Conservation (phyloP, 495 filamentous ascomycete species). For the Xylaria bambusicola region DNA sequence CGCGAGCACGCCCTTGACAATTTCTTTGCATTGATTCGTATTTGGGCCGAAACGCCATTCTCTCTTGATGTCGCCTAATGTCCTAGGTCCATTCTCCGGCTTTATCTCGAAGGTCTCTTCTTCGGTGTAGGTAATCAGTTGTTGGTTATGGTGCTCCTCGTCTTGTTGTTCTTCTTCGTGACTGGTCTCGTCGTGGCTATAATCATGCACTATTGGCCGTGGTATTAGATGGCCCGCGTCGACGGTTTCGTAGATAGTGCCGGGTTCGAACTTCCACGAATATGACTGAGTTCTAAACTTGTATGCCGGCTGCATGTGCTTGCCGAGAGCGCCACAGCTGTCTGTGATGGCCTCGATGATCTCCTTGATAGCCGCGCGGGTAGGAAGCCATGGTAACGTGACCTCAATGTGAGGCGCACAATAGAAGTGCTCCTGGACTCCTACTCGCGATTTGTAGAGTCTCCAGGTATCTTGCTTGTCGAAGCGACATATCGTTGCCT, state of each 20-base stretch:
- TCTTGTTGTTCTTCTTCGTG: background rate
- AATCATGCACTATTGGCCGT: background rate
- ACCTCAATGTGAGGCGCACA: conserved; percentile 17
- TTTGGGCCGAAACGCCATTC: conserved; percentile 4
- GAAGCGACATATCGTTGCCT: conserved; percentile 10
- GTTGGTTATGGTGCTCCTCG: background rate
- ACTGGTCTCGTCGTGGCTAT: background rate
- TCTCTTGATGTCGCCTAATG: background rate
- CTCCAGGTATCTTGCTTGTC: conserved; percentile 11
- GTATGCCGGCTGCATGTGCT: conserved; percentile 16
- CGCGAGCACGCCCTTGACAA: background rate
- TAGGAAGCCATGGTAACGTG: conserved; percentile 6
- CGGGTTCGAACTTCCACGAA: conserved; percentile 18
- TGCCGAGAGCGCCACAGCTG: background rate
- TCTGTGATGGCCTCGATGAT: conserved; percentile 7
- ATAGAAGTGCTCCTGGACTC: conserved; percentile 11
- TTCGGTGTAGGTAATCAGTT: conserved; percentile 1
- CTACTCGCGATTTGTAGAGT: conserved; percentile 7
- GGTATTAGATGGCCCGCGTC: conserved; percentile 6
- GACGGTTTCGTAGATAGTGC: conserved; percentile 7
- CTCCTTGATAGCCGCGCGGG: conserved; percentile 5
- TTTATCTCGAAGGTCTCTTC: conserved; percentile 3
- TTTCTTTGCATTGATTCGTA: conserved; percentile 8
- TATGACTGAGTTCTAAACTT: conserved; percentile 4
- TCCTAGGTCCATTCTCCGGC: background rate